Percentiles rank a stretch among this genome's conserved stretches.
Conservation (phyloP, 1,284 basidiomycete genomes). For the Dichomitus squalens region DNA sequence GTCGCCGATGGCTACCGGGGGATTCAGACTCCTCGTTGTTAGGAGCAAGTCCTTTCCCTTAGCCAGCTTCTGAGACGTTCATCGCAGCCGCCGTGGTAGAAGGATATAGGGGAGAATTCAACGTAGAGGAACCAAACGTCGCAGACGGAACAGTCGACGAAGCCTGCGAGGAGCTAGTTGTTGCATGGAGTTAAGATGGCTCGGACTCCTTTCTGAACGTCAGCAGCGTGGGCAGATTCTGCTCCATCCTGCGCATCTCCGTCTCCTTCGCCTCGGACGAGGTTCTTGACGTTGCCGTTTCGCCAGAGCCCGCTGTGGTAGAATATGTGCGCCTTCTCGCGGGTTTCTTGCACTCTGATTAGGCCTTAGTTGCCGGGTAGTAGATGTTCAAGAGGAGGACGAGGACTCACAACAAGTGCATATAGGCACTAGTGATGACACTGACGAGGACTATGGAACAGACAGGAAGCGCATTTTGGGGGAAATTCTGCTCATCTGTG, state of each 20-base stretch:
- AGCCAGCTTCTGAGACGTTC: conserved; percentile 36
- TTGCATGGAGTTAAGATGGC: conserved; percentile 50
- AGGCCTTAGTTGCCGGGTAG: too few relatives aligned
- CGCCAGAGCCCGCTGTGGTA: too few relatives aligned
- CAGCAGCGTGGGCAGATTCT: conserved; percentile 24
- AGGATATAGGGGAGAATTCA: conserved; percentile 22
- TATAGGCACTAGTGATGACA: too few relatives aligned
- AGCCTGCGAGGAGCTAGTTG: conserved; percentile 49
- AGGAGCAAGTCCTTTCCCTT: conserved; percentile 33
- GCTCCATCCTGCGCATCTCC: conserved; percentile 16
- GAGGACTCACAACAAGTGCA: too few relatives aligned
- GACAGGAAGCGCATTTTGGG: too few relatives aligned
- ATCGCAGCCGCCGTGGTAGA: conserved; percentile 32
- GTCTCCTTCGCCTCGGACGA: too few relatives aligned
- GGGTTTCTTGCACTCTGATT: too few relatives aligned
- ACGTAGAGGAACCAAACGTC: conserved; percentile 28
- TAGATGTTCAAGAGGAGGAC: too few relatives aligned
- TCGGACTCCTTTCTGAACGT: conserved; percentile 17
- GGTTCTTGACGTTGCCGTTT: too few relatives aligned
- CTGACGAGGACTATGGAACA: too few relatives aligned
- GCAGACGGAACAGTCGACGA: conserved; percentile 34
- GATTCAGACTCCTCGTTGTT: conserved; percentile 4
- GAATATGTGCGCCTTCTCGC: too few relatives aligned
- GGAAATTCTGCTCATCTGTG: too few relatives aligned
- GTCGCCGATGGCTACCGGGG: not conserved